Percentiles rank a stretch among this genome's conserved stretches.
phyloP scores from a whole-genome alignment of 495 filamentous ascomycete species.

The Evansstolkia leycettana region DNA sequence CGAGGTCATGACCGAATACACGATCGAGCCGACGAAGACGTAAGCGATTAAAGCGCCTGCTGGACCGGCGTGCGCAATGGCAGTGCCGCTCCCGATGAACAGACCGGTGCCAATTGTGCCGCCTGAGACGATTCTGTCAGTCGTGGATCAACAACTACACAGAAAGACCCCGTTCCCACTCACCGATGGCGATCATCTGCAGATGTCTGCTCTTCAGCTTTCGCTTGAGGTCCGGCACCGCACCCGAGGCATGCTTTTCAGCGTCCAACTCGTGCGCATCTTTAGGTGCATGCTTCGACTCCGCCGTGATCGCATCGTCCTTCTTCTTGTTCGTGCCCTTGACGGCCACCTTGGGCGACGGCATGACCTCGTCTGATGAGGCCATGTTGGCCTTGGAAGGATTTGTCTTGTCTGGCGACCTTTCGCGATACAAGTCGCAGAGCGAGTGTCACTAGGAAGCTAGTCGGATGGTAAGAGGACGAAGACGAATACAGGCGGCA shows the following conservation, averaged over 20 bases:
- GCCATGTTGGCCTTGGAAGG: no score
- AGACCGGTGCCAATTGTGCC: slow-evolving; percentile 47
- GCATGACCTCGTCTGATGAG: no score
- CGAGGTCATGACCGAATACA: not conserved
- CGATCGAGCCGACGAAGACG: not conserved
- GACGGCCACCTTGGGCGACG: no score
- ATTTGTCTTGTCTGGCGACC: no score
- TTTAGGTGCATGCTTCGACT: slow-evolving; percentile 25
- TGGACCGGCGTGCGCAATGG: slow-evolving; percentile 36
- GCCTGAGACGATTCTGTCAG: no score
- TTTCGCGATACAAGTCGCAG: no score
- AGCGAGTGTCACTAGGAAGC: no score
- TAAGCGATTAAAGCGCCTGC: slow-evolving; percentile 26
- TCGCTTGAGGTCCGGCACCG: slow-evolving; percentile 6
- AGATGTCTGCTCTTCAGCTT: slow-evolving; percentile 32
- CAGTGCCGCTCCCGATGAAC: slow-evolving; percentile 41
- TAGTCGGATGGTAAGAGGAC: no score
- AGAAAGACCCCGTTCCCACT: no score
- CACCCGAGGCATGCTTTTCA: slow-evolving; percentile 44
- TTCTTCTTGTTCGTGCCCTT: no score
- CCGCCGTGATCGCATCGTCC: slow-evolving; percentile 3
- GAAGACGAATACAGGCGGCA: no score
- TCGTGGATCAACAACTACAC: no score
- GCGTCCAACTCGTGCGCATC: slow-evolving; percentile 56
- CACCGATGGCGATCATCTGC: slow-evolving; percentile 43